These are phyloP conservation scores for Elaphomyces granulatus DNA, from an alignment of 495 filamentous ascomycete species.

Conservation along the genomic window DNA sequence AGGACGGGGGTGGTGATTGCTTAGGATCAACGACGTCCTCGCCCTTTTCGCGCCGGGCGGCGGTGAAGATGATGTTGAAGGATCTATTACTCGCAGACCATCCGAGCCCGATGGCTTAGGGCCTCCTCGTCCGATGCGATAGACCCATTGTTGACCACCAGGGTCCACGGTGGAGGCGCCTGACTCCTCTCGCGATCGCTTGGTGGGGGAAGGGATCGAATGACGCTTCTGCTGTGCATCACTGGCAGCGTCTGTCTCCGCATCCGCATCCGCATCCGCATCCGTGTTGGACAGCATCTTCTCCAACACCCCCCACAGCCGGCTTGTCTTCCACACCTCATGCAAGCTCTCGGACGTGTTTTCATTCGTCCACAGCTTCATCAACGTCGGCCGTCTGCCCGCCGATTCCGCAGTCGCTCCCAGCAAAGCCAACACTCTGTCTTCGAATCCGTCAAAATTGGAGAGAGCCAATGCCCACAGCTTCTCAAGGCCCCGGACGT, in stretches of 20 bases:
- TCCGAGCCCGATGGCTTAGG: slow-evolving; percentile 18
- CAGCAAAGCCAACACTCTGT: slow-evolving; percentile 31
- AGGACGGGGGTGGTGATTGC: slow-evolving; percentile 2
- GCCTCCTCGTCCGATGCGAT: slow-evolving; percentile 19
- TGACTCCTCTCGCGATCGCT: slow-evolving; percentile 27
- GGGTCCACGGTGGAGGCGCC: slow-evolving; percentile 6
- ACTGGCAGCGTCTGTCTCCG: too few species aligned
- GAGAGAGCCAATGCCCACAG: slow-evolving; percentile 32
- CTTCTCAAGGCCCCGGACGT: slow-evolving; percentile 32
- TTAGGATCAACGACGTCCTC: slow-evolving; percentile 7
- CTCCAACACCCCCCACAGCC: slow-evolving; percentile 39
- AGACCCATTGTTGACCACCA: slow-evolving; percentile 18
- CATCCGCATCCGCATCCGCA: slow-evolving; percentile 9
- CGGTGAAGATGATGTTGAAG: slow-evolving; percentile 15
- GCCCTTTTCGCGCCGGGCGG: slow-evolving; percentile 17
- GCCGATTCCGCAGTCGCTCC: slow-evolving; percentile 25
- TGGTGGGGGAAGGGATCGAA: slow-evolving; percentile 13
- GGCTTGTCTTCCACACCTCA: slow-evolving; percentile 42
- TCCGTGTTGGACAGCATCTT: slow-evolving; percentile 35
- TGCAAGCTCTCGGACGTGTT: slow-evolving; percentile 38
- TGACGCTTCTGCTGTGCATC: too few species aligned
- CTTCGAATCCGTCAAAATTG: slow-evolving; percentile 36
- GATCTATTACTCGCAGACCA: slow-evolving; percentile 21
- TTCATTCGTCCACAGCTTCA: slow-evolving; percentile 37
- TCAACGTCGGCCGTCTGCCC: slow-evolving; percentile 19